phyloP scores from a whole-genome alignment of 2,329 filamentous ascomycete species.

The Colletotrichum spinosum region DNA sequence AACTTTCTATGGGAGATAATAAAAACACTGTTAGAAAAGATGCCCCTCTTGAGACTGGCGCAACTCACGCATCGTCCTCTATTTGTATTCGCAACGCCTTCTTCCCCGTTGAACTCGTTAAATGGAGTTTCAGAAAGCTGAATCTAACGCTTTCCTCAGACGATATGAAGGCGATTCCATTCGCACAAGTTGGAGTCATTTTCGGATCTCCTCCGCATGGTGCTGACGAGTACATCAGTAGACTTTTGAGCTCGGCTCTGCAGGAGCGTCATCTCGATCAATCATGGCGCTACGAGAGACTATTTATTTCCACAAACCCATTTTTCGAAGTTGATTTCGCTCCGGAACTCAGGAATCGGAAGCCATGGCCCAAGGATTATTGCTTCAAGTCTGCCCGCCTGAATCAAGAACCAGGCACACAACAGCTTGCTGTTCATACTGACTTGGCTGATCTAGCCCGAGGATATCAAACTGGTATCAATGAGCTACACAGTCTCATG shows the following conservation, averaged over 20 bases:
- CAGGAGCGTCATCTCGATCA: constrained; percentile 18
- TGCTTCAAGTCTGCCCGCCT: neutral
- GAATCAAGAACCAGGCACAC: neutral
- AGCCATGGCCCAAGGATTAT: constrained; percentile 27
- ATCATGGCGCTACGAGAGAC: constrained; percentile 22
- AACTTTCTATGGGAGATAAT: too few species aligned
- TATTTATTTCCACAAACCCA: neutral
- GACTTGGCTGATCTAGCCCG: constrained; percentile 18
- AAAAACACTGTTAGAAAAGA: too few species aligned
- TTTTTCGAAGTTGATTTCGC: constrained; percentile 24
- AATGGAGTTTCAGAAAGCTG: too few species aligned
- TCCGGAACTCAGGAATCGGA: neutral
- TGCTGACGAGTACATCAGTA: constrained; percentile 3
- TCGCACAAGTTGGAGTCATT: neutral
- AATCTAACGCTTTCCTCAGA: too few species aligned
- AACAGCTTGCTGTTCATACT: constrained; percentile 10
- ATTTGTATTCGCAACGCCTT: too few species aligned
- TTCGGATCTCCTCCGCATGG: neutral
- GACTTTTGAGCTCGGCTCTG: constrained; percentile 30
- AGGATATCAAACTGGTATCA: constrained; percentile 9
- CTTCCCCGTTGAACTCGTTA: too few species aligned
- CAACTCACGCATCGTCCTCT: too few species aligned
- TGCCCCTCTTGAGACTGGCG: too few species aligned
- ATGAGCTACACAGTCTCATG: constrained; percentile 31
- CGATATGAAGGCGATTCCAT: neutral